Evolutionary conservation across 495 filamentous ascomycete species (phyloP).

Genomic region (Hypoxylon trugodes): DNA sequence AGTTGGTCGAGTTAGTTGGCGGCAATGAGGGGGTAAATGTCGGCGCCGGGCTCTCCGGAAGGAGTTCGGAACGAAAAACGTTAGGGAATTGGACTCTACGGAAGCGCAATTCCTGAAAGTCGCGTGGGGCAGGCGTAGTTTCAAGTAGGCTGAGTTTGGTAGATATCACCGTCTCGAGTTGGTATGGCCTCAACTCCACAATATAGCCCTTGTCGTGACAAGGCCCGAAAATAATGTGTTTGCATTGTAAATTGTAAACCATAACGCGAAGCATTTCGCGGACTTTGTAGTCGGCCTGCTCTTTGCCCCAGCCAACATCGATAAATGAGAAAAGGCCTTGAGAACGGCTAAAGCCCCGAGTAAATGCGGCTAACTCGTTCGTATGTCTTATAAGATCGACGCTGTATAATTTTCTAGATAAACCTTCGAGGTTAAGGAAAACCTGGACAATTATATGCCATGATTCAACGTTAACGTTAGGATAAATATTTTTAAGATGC

Average conservation of each 20-base stretch:
- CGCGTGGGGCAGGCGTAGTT: slow-evolving; percentile 43
- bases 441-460: slow-evolving; percentile 69
- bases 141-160: slow-evolving; percentile 44
- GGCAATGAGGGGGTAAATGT: background rate
- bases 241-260: slow-evolving; percentile 68
- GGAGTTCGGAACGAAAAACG: slow-evolving; percentile 49
- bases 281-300: slow-evolving; percentile 68
- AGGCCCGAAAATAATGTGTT: slow-evolving; percentile 70
- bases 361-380: slow-evolving; percentile 61
- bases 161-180: slow-evolving; percentile 36
- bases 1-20: background rate
- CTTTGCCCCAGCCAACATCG: slow-evolving; percentile 68
- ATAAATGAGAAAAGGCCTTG: slow-evolving; percentile 68
- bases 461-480: slow-evolving; percentile 47
- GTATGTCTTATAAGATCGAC: slow-evolving; percentile 58
- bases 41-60: slow-evolving; percentile 19
- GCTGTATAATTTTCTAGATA: slow-evolving; percentile 61
- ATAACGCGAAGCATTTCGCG: slow-evolving; percentile 60
- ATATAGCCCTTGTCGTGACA: slow-evolving; percentile 71
- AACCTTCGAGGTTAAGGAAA: slow-evolving; percentile 64
- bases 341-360: slow-evolving; percentile 66
- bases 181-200: slow-evolving; percentile 54
- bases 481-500: slow-evolving; percentile 53
- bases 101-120: slow-evolving; percentile 44
- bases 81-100: slow-evolving; percentile 37